Evolutionary conservation across 192 early-diverging fungal species (phyloP).

Genomic region (Backusella psychrophila): DNA sequence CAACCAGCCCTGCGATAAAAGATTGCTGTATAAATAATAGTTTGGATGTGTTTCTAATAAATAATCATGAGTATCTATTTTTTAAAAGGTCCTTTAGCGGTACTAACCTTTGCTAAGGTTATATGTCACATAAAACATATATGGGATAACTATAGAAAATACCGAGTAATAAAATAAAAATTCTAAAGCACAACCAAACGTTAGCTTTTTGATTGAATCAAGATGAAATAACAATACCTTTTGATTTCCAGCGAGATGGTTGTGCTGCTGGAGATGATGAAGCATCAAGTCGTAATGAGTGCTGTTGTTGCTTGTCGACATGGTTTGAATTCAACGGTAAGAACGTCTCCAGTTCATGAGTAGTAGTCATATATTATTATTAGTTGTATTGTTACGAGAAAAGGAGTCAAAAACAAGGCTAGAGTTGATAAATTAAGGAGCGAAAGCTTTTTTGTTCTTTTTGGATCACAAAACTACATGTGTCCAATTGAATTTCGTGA

Average conservation of each 20-base stretch:
- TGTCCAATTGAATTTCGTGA: neutral
- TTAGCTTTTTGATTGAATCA: neutral
- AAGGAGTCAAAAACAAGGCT: neutral
- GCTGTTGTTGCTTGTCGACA: neutral
- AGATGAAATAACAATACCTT: neutral
- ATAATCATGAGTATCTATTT: neutral
- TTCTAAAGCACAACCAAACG: conserved; percentile 34
- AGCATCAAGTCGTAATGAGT: neutral
- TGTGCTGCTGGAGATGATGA: neutral
- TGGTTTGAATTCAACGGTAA: conserved; percentile 2
- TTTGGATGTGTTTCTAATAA: conserved; percentile 31
- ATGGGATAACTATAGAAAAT: conserved; percentile 50
- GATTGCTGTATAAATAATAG: conserved; percentile 38
- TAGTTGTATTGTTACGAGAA: neutral
- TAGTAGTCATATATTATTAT: neutral
- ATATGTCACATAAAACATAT: conserved; percentile 64
- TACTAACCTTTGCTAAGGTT: conserved; percentile 48
- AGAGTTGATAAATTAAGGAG: neutral
- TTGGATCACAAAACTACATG: neutral
- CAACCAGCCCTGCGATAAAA: conserved; percentile 65
- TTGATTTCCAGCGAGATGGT: neutral
- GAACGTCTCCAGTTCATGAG: neutral
- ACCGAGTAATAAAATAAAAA: conserved; percentile 70
- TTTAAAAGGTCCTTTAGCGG: neutral
- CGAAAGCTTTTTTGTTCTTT: neutral